Evolutionary conservation across 805 yeast species (phyloP).

Genomic region (Lipomyces yamadae): DNA sequence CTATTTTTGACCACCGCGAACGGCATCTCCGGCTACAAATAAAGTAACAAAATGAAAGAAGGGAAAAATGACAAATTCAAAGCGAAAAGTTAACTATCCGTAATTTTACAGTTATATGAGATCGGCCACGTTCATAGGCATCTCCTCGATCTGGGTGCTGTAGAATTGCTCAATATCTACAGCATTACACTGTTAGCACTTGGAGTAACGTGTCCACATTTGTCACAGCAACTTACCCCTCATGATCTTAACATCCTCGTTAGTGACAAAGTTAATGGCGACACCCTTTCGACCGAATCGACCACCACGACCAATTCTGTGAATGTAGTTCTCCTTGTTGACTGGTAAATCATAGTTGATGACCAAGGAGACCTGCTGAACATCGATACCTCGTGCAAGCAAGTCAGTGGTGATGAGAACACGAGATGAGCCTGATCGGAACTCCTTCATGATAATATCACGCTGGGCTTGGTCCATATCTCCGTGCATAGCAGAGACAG

Average conservation of each 20-base stretch:
- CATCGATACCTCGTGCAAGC: conserved; percentile 98
- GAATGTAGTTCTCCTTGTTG: conserved; percentile 94
- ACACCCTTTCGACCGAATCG: conserved; percentile 99
- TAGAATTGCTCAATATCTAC: conserved; percentile 77
- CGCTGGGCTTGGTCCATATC: conserved; percentile 95
- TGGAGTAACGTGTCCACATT: neutral
- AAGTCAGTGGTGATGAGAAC: conserved; percentile 95
- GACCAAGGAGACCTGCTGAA: conserved; percentile 94
- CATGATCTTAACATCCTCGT: conserved; percentile 73
- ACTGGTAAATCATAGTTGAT: conserved; percentile 93
- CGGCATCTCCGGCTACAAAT: neutral
- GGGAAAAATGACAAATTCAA: conserved; percentile 4
- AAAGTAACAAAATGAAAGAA: neutral
- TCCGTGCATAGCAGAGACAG: conserved; percentile 95
- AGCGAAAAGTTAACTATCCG: conserved; percentile 4
- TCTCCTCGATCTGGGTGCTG: conserved; percentile 84
- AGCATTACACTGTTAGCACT: neutral
- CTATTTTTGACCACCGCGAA: neutral
- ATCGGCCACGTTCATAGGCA: conserved; percentile 79
- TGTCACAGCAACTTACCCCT: conserved; percentile 65
- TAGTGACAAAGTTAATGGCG: conserved; percentile 91
- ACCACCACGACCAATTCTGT: conserved; percentile 97
- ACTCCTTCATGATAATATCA: conserved; percentile 93
- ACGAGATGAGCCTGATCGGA: conserved; percentile 90
- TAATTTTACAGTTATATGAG: conserved; percentile 42